A percentile compares a stretch with the other conserved stretches of the same genome.
These are phyloP conservation scores for Suillus clintonianus DNA, from an alignment of 768 basidiomycete species.

Conservation along the genomic window DNA sequence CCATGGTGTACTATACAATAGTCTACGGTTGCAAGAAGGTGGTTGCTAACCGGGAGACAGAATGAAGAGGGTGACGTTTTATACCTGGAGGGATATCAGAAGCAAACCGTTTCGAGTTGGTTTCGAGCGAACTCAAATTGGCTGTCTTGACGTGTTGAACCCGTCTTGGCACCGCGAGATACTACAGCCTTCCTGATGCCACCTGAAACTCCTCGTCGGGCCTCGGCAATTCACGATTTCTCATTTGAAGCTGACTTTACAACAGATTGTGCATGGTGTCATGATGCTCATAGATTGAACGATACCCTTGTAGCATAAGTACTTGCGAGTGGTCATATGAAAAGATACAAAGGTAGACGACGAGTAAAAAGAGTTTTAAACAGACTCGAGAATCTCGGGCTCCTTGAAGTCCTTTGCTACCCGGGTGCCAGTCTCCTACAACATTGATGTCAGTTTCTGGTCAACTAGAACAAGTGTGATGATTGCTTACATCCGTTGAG, in stretches of 20 bases:
- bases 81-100: background rate
- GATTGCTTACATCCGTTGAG: conserved; percentile 78
- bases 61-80: background rate
- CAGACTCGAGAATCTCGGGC: conserved; percentile 90
- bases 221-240: too few species aligned
- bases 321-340: conserved; percentile 22
- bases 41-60: background rate
- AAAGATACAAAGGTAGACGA: conserved; percentile 39
- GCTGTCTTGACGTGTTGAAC: background rate
- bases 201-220: background rate
- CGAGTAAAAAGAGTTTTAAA: conserved; percentile 55
- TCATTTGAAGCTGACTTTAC: background rate
- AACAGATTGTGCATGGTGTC: background rate
- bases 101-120: background rate
- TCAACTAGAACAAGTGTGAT: conserved; percentile 2
- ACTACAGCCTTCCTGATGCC: background rate
- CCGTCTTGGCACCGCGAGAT: background rate
- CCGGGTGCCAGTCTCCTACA: conserved; percentile 90
- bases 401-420: conserved; percentile 97
- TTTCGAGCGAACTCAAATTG: background rate
- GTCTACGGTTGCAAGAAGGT: background rate
- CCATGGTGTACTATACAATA: conserved; percentile 43
- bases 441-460: conserved; percentile 9
- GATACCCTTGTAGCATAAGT: conserved; percentile 40
- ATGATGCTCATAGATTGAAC: conserved; percentile 38